Evolutionary conservation across 2,329 filamentous ascomycete genomes (phyloP), one percentile per base, ranked within the genome.

Genomic region (Mycosphaerelloides madeirae): DNA sequence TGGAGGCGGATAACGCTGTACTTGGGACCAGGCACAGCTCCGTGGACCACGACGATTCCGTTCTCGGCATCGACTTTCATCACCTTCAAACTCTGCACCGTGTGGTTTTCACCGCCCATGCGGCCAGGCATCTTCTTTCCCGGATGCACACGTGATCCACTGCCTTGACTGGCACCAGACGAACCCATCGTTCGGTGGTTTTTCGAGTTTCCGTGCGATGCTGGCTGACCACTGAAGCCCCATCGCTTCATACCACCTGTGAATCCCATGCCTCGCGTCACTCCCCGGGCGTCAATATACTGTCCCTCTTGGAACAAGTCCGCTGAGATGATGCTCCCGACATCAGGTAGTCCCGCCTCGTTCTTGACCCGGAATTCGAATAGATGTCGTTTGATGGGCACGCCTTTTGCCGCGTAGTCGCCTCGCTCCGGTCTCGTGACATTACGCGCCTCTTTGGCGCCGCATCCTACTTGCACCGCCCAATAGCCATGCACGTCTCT

Each of bases 51-150:
- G 46, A 98, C 81, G 58, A 95, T 80, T 15, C 93, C 93, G 61
- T 90, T 84, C 66, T 86, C 84, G 58, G 83, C 78, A 69, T 97
- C 89, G 28, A 95, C 84, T 74, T 88, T 84, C 65, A 98, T 71
- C 41, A 98, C 82, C 69, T 84, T 86, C 58, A 97, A 72, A 69
- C 95, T 96, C 76, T 96, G 90, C 46, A 93, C 78, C 37, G 93
- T 98, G 44, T 89, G 85, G 56, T 80, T 81, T 68, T 95, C 79
- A 54, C 85, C 86, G 53, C 93, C 93, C 93, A 98, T 97, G 48
- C 87, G 81, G 43, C 93, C 93, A 3, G 93, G 81, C 93, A 98
- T 98, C 72, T 89, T 93, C 80, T 98, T 98, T 49, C 93, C 93
- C 0, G 93, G 93, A 63, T 89, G 74, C 18, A 98, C 91, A 69